Percentiles rank a stretch among this genome's conserved stretches.
Evolutionary conservation across 768 basidiomycete species (phyloP).

Genomic region (Mrakia hoshinonis): DNA sequence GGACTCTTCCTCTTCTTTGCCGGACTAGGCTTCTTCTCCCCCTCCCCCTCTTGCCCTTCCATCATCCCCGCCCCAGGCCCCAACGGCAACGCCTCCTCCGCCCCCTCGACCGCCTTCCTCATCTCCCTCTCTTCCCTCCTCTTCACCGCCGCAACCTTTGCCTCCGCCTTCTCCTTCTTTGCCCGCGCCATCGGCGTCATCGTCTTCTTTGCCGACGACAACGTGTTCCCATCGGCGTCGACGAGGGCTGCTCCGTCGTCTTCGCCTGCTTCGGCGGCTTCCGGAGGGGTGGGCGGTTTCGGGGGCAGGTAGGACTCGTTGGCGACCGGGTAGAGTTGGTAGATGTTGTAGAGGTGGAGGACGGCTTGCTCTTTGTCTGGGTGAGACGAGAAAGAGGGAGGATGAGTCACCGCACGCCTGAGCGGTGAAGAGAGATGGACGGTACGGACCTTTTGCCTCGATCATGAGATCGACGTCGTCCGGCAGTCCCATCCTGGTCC

Average conservation of each 20-base stretch:
- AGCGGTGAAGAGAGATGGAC: not conserved
- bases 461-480: constrained; percentile 33
- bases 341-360: constrained; percentile 28
- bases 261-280: constrained; percentile 12
- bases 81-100: not conserved
- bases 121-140: constrained; percentile 4
- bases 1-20: constrained; percentile 9
- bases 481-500: constrained; percentile 4
- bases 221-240: constrained; percentile 16
- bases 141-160: constrained; percentile 16
- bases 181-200: constrained; percentile 28
- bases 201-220: not conserved
- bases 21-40: not conserved
- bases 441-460: constrained; percentile 61
- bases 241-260: constrained; percentile 17
- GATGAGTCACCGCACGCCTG: not conserved
- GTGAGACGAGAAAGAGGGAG: no score
- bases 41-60: not conserved
- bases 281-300: constrained; percentile 12
- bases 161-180: constrained; percentile 20
- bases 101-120: not conserved
- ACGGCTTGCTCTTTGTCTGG: constrained; percentile 30
- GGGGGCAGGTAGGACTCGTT: constrained; percentile 26
- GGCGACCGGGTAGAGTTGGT: constrained; percentile 19
- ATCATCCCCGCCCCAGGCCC: constrained; percentile 4